These are phyloP conservation scores for Phaeosphaeria sp. DNA, from an alignment of 2,329 filamentous ascomycete genomes.

Conservation along the genomic window DNA sequence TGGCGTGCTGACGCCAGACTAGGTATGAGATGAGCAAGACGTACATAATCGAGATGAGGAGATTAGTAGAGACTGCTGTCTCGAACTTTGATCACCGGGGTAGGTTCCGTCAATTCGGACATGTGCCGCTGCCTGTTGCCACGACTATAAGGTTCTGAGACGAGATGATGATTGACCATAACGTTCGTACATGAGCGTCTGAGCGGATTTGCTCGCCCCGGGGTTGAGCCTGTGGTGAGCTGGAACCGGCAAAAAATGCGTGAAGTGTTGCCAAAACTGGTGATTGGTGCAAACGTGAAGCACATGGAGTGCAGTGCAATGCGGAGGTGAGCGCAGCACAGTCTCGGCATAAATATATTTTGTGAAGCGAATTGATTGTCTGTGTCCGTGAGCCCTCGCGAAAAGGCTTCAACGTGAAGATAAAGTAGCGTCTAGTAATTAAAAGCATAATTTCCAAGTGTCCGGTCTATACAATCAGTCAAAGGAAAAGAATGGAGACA, in stretches of 20 bases:
- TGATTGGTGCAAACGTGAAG: no score
- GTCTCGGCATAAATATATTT: not conserved
- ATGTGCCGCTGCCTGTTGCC: not conserved
- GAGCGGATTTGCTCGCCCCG: not conserved
- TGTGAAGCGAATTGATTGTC: not conserved
- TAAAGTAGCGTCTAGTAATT: conserved; percentile 25
- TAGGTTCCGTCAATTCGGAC: not conserved
- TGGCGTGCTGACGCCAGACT: not conserved
- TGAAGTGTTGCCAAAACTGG: no score
- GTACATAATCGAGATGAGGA: not conserved
- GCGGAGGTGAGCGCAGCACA: not conserved
- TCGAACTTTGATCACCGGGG: not conserved
- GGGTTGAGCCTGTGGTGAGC: not conserved
- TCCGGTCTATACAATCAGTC: conserved; percentile 11
- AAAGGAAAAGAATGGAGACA: not conserved
- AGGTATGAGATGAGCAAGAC: not conserved
- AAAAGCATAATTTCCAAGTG: conserved; percentile 18
- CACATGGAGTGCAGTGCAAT: not conserved
- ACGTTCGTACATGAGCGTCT: not conserved
- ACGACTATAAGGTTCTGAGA: not conserved
- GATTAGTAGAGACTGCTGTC: not conserved
- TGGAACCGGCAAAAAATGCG: not conserved
- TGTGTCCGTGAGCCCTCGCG: conserved; percentile 11
- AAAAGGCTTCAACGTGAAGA: conserved; percentile 11
- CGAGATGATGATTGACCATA: not conserved